Base-by-base conservation (phyloP, 345 rosid species). In the Populus euphratica region DNA sequence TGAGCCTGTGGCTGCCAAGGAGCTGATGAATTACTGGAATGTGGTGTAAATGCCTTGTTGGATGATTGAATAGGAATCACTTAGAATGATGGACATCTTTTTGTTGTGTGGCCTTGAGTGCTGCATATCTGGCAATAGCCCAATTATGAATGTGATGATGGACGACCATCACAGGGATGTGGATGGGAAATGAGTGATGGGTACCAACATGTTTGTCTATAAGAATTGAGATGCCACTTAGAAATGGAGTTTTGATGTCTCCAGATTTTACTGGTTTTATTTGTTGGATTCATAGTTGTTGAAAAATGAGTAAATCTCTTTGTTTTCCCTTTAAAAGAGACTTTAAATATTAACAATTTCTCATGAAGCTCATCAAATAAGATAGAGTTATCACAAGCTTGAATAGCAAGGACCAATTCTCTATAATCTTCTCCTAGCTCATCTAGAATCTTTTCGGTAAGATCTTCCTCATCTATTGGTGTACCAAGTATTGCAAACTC, bases 221-320 rank as follows among this genome's bases (percentile, higher is more conserved):
- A 0, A 5, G 59, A 52, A 0, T 6, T 52, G n/a, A n/a, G 7
- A 52, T 0, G 3, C n/a, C 59, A 52, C 2, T 0, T 18, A 6
- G 59, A 1, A 6, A 1, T 5, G 3, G 6, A 6, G 9, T 52
- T 52, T 6, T 1, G 9, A 6, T 52, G 23, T 52, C 8, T 20
- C 23, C n/a, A 18, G 0, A 0, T 18, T 6, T 3, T 6, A 0
- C 0, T 6, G 0, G 6, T 2, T 0, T 2, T 2, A 2, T 20
- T 5, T 6, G 59, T 18, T 0, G 23, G 59, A 6, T 52, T 52
- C 23, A 52, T 0, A 1, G 3, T 52, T 8, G 18, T 2, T 1
- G 23, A 10, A 6, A 1, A 52, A 10, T 18, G 59, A 52, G 0
- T 18, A 0, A 0, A 1, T 52, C 0, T 18, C n/a, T 1, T 2